These are phyloP conservation scores for Apiospora marii DNA, from an alignment of 2,329 filamentous ascomycete genomes.

Conservation along the genomic window DNA sequence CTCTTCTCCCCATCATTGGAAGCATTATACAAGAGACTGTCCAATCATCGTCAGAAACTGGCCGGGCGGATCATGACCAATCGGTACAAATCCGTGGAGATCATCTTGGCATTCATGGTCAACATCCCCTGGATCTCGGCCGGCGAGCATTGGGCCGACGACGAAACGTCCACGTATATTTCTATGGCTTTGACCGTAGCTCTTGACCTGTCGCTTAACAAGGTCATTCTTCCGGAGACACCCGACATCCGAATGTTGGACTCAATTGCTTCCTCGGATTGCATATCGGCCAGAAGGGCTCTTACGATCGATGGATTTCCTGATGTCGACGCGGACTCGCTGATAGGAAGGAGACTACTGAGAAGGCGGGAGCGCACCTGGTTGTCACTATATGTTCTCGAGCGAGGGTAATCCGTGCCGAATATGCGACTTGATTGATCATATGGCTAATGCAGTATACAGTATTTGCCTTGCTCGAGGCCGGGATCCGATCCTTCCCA, in stretches of 20 bases:
- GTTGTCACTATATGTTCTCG: conserved; percentile 76
- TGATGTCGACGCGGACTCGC: conserved; percentile 66
- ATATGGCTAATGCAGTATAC: conserved; percentile 32
- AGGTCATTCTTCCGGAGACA: conserved; percentile 67
- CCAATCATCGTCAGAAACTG: conserved; percentile 68
- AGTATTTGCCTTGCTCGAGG: conserved; percentile 75
- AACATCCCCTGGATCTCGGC: conserved; percentile 80
- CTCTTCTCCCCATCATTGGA: conserved; percentile 71
- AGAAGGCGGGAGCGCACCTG: conserved; percentile 73
- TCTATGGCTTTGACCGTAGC: conserved; percentile 74
- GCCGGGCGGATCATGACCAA: conserved; percentile 68
- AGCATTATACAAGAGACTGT: conserved; percentile 70
- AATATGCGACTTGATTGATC: not conserved
- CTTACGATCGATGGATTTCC: conserved; percentile 73
- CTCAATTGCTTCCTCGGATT: conserved; percentile 69
- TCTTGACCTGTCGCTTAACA: conserved; percentile 74
- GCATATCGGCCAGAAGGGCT: conserved; percentile 71
- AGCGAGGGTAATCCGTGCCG: conserved; percentile 61
- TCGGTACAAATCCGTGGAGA: conserved; percentile 74
- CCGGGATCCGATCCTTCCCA: conserved; percentile 71
- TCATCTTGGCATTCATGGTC: conserved; percentile 77
- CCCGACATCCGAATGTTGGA: conserved; percentile 49
- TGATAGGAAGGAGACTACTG: conserved; percentile 67
- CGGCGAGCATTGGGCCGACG: conserved; percentile 72
- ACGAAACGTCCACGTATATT: conserved; percentile 76